A percentile compares a stretch with the other conserved stretches of the same genome.
These are phyloP conservation scores for Paraconiothyrium sp. DNA, from an alignment of 2,329 filamentous ascomycete species.

Conservation along the genomic window DNA sequence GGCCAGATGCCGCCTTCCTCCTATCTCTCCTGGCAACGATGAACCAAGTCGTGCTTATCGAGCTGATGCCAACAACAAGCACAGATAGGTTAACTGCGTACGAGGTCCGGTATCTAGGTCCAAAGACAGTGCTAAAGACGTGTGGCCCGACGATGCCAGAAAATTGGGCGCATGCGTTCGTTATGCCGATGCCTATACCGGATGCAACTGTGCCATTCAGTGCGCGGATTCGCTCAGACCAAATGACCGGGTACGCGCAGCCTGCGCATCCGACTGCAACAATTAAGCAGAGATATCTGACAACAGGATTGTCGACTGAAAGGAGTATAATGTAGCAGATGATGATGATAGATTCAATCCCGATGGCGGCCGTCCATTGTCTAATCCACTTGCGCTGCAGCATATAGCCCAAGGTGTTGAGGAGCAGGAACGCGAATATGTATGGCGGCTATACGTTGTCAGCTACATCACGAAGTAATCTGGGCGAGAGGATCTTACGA, in stretches of 20 bases:
- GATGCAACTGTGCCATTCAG: constrained; percentile 32
- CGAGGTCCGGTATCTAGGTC: constrained; percentile 29
- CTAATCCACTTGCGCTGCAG: constrained; percentile 32
- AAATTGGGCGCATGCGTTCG: constrained; percentile 33
- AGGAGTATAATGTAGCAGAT: constrained; percentile 32
- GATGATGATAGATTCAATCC: constrained; percentile 28
- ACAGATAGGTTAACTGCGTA: constrained; percentile 32
- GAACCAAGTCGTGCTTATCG: constrained; percentile 28
- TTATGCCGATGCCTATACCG: constrained; percentile 31
- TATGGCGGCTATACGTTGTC: constrained; percentile 26
- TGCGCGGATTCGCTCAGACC: constrained; percentile 30
- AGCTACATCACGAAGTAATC: background rate
- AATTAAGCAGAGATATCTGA: constrained; percentile 28
- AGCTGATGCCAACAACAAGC: constrained; percentile 28
- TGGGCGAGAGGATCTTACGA: constrained; percentile 26
- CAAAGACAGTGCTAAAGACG: constrained; percentile 31
- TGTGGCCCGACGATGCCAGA: constrained; percentile 32
- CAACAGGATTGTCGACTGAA: constrained; percentile 26
- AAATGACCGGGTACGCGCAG: constrained; percentile 32
- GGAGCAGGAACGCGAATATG: constrained; percentile 28
- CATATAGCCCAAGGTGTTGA: constrained; percentile 30
- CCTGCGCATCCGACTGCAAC: constrained; percentile 30
- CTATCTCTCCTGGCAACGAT: constrained; percentile 24
- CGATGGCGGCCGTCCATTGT: constrained; percentile 29
- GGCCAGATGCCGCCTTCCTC: background rate